Evolutionary conservation across 1,284 basidiomycete genomes (phyloP), one percentile per base, ranked within the genome.

Genomic region (Cryptococcus neoformans): DNA sequence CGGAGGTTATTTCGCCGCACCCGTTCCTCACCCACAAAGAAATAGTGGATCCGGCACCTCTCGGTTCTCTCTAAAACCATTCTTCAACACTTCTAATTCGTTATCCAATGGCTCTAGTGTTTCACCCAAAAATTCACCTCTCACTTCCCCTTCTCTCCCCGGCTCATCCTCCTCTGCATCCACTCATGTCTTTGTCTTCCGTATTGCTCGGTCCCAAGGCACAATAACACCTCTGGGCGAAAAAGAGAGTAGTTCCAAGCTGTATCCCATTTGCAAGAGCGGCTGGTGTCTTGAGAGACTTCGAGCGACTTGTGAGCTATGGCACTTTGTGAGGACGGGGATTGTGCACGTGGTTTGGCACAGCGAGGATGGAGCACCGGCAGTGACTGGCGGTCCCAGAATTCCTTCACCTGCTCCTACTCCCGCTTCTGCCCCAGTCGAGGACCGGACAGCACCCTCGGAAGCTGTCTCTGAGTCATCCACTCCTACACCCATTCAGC

Each of bases 321-420:
- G 93, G 91, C 85, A 88, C 17, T 96, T 91, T 70, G 83, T 96
- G 42, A 85, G 91, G 36, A 85, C 83, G 1, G 84, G 87, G 14
- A 81, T 96, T 56, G 81, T 95, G 36, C 88, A 91, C 59, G 87
- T 86, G 55, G 79, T 96, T 2, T 92, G 93, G 88, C 85, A 90
- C 57, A 91, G 93, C 63, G 89, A 88, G 59, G 78, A 76, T 60
- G 67, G 75, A 71, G 45, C 73, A 75, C 7, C 68, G 78, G 3
- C 62, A 4, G 57, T 57, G 16, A n/a, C 49, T 44, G 40, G 10
- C 38, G 21, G 39, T 10, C 12, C n/a, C 17, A 35, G 28, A 9
- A 51, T 11, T 6, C n/a, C 7, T 28, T 21, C 10, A 36, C 41
- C 47, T 9, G 45, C 45, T 16, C 34, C 34, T 47, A 17, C 45